A percentile compares a stretch with the other conserved stretches of the same genome.
phyloP scores from a whole-genome alignment of 1,139 yeast species.

The Pneumocystis jirovecii region DNA sequence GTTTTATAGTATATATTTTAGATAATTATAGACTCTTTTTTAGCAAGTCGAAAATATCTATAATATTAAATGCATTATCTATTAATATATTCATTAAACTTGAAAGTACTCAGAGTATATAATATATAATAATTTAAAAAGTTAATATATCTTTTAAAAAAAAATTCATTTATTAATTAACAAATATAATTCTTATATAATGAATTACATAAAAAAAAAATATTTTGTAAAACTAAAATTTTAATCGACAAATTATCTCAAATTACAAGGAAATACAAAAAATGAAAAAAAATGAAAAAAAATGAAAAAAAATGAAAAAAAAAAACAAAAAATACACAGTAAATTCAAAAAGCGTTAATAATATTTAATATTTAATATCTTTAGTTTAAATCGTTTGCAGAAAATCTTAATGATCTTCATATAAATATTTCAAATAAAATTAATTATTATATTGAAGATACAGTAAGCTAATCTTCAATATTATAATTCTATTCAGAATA shows the following conservation, averaged over 20 bases:
- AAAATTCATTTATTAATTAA: too few species aligned
- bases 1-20: too few species aligned
- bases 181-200: too few species aligned
- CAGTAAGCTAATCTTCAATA: constrained; percentile 13
- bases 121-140: too few species aligned
- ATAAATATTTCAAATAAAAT: constrained; percentile 68
- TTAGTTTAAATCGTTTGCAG: constrained; percentile 24
- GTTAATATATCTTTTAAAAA: too few species aligned
- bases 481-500: not conserved
- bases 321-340: not conserved
- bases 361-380: not conserved
- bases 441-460: constrained; percentile 43
- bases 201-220: too few species aligned
- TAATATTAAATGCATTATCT: too few species aligned
- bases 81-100: too few species aligned
- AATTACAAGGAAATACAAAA: not conserved
- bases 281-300: not conserved
- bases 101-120: too few species aligned
- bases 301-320: too few species aligned
- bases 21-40: too few species aligned
- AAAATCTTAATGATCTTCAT: constrained; percentile 66
- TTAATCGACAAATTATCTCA: not conserved
- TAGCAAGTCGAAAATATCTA: too few species aligned
- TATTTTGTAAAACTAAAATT: not conserved
- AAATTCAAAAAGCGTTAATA: not conserved